Evolutionary conservation across 768 basidiomycete species (phyloP), one percentile per base, ranked within the genome.

Genomic region (Serendipita vermifera): DNA sequence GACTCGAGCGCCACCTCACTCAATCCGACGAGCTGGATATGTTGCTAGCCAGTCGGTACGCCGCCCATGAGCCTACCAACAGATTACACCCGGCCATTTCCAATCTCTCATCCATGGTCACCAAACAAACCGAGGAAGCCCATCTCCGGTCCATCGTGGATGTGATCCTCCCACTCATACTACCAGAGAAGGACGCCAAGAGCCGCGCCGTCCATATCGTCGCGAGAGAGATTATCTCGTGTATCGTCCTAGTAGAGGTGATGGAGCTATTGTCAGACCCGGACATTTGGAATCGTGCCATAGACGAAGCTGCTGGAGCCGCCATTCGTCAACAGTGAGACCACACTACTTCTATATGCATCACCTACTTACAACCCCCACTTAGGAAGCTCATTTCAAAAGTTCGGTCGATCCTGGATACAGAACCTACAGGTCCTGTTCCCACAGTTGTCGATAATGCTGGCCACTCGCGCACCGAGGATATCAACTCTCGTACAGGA

Each of bases 261-360:
- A 82, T 94, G 75, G 89, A 97, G 48, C 88, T 94, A 83, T 65
- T 97, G 33, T 77, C 86, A 27, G 96, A 99, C 67, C 89, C 92
- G 3, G 96, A 99, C 68, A 96, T 96, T 61, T 97, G 92, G 92
- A 99, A 99, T 70, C 75, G 81, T 57, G 78, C 80, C 33, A 87
- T 97, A 51, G 93, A 97, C 67, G 83, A 92, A 70, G 80, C 88
- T 71, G 80, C 81, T n/a, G 78, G 78, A n/a, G 79, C 75, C 51
- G 79, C 77, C 20, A 81, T 85, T 43, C 78, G 79, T 33, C 81
- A 85, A 66, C 83, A 82, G 79, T 81, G 67, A 57, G 75, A 62
- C 3, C 3, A 3, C 33, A 38, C 29, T 9, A 9, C 31, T n/a
- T 13, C 20, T 33, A 53, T n/a, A 36, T 9, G 9, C 35, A 9